Conservation (phyloP, 2,329 filamentous ascomycete species). For the Xylaria multiplex region DNA sequence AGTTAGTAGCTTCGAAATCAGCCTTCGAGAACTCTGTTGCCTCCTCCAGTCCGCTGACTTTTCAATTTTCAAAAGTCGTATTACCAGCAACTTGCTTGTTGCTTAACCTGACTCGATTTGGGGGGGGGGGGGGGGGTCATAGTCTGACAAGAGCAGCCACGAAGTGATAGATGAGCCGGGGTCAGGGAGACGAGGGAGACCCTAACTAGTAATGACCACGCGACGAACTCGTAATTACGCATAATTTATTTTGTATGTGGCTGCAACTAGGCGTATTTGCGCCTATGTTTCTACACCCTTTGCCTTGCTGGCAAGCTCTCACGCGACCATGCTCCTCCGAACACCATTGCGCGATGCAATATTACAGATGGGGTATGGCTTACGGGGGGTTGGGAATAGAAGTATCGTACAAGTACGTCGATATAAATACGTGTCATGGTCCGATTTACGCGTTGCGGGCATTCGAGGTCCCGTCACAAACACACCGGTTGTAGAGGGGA, state of each 20-base stretch:
- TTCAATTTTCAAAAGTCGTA: background rate
- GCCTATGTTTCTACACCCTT: background rate
- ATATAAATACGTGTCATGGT: background rate
- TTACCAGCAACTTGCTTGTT: background rate
- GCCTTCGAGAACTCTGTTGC: background rate
- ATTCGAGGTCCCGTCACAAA: background rate
- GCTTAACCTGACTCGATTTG: background rate
- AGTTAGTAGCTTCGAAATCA: background rate
- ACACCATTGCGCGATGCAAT: no score
- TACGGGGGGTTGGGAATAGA: background rate
- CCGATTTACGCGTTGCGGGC: background rate
- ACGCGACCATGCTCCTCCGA: background rate
- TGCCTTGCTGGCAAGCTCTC: background rate
- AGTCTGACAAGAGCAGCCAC: background rate
- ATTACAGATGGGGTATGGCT: conserved; percentile 4
- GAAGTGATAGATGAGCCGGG: background rate
- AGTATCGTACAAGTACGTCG: background rate
- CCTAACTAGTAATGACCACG: background rate
- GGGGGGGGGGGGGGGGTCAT: no score
- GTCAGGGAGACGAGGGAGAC: background rate
- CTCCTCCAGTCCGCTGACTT: background rate
- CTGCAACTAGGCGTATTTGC: background rate
- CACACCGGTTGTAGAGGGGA: background rate
- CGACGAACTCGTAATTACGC: background rate
- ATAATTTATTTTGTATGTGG: background rate